Percentiles rank a stretch among this genome's conserved stretches.
These are phyloP conservation scores for Picocystis sp. DNA, from an alignment of 163 green algal species.

Conservation along the genomic window DNA sequence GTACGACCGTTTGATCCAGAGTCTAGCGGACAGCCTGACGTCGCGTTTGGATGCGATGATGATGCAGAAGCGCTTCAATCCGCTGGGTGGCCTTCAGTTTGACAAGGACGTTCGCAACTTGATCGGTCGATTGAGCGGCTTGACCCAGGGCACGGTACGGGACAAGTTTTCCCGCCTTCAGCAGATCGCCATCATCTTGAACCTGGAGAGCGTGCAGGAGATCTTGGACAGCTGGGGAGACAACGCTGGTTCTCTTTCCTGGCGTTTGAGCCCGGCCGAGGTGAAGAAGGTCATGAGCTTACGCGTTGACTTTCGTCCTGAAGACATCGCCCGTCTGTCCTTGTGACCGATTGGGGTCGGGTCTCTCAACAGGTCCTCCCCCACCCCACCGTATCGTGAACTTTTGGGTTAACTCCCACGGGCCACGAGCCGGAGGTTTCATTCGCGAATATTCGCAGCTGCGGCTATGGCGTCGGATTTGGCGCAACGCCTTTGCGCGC, in stretches of 20 bases:
- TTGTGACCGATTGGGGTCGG: constrained; percentile 17
- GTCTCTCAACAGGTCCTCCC: no score
- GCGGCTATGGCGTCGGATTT: no score
- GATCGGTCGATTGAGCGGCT: constrained; percentile 33
- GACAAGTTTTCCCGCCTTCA: constrained; percentile 80
- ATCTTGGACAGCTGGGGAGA: constrained; percentile 74
- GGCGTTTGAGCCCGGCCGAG: constrained; percentile 60
- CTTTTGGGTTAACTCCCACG: no score
- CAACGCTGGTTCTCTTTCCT: constrained; percentile 48
- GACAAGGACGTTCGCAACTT: constrained; percentile 63
- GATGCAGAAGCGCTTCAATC: constrained; percentile 71
- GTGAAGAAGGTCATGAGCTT: constrained; percentile 50
- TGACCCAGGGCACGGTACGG: constrained; percentile 57
- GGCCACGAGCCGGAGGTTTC: no score
- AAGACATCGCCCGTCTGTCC: constrained; percentile 35
- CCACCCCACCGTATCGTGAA: no score
- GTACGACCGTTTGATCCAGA: constrained; percentile 27
- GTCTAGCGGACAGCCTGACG: constrained; percentile 26
- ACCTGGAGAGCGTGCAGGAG: constrained; percentile 58
- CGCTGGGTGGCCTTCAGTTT: constrained; percentile 83
- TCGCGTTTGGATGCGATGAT: constrained; percentile 46
- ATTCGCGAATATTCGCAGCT: no score
- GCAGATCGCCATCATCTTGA: constrained; percentile 42
- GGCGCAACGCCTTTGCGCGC: no score
- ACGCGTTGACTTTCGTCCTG: constrained; percentile 47